Conservation (phyloP, 2,329 filamentous ascomycete genomes). For the Chaetothyriales sp. region DNA sequence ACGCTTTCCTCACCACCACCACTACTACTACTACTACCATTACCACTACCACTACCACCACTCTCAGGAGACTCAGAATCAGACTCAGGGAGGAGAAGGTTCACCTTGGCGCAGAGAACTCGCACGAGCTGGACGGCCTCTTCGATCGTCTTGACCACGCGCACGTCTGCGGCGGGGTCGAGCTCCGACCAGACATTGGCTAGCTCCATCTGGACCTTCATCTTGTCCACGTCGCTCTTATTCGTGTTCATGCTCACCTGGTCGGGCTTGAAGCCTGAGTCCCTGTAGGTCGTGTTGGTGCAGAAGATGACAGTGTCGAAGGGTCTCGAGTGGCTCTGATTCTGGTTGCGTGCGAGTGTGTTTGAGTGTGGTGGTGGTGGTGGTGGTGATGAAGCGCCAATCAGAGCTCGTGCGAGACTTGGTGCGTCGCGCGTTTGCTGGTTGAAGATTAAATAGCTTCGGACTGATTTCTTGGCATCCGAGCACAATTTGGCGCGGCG, state of each 20-base stretch:
- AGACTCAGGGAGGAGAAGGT: too few relatives aligned
- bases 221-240: constrained; percentile 41
- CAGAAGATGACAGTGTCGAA: constrained; percentile 72
- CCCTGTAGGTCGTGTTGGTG: constrained; percentile 56
- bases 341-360: constrained; percentile 8
- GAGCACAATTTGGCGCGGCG: constrained; percentile 25
- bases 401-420: constrained; percentile 49
- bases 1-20: background rate
- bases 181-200: constrained; percentile 47
- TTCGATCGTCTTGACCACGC: constrained; percentile 52
- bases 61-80: too few relatives aligned
- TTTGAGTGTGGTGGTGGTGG: constrained; percentile 32
- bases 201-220: constrained; percentile 55
- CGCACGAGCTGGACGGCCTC: constrained; percentile 52
- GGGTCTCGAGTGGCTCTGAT: constrained; percentile 27
- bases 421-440: constrained; percentile 73
- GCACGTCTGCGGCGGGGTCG: constrained; percentile 39
- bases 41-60: too few relatives aligned
- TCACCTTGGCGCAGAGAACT: background rate
- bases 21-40: too few relatives aligned
- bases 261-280: constrained; percentile 49
- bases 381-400: constrained; percentile 32
- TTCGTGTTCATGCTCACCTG: constrained; percentile 50
- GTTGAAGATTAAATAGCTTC: constrained; percentile 69
- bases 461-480: constrained; percentile 21